Conservation (phyloP, 78 protist species). For the Salpingoeca rosetta region DNA sequence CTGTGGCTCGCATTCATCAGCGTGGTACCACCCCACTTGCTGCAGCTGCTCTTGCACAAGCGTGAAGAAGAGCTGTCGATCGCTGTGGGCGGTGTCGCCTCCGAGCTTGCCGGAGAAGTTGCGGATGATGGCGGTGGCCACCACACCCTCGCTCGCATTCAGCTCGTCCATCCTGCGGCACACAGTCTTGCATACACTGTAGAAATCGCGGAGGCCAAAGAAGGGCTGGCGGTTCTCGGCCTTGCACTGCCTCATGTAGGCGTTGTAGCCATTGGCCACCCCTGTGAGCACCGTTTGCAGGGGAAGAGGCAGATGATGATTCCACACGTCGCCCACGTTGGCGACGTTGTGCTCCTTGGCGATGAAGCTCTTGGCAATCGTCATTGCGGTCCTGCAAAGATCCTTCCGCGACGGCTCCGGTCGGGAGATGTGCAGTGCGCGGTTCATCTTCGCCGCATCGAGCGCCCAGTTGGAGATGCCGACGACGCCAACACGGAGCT, state of each 20-base stretch:
- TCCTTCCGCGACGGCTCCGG: conserved; percentile 30
- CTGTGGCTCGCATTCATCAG: too few relatives aligned
- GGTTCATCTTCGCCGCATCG: conserved; percentile 65
- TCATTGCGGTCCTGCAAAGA: conserved; percentile 38
- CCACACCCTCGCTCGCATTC: too few relatives aligned
- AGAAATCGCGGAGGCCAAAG: conserved; percentile 53
- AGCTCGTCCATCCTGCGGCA: background rate
- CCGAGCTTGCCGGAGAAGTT: too few relatives aligned
- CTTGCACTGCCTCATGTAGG: conserved; percentile 2
- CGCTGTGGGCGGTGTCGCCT: too few relatives aligned
- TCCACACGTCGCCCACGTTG: background rate
- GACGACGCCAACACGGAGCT: conserved; percentile 33
- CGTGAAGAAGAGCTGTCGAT: too few relatives aligned
- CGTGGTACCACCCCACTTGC: too few relatives aligned
- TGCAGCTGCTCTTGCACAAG: too few relatives aligned
- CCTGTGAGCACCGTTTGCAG: background rate
- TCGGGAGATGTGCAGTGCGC: conserved; percentile 19
- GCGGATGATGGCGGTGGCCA: too few relatives aligned
- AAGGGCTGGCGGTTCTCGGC: conserved; percentile 29
- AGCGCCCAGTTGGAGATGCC: conserved; percentile 63
- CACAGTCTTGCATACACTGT: conserved; percentile 6
- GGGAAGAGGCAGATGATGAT: background rate
- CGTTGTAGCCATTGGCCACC: conserved; percentile 11
- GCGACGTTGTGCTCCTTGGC: background rate
- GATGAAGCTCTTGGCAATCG: too few relatives aligned